A percentile compares a stretch with the other conserved stretches of the same genome.
Conservation (phyloP, 2,329 filamentous ascomycete species). For the Chaetomiaceae sp. region DNA sequence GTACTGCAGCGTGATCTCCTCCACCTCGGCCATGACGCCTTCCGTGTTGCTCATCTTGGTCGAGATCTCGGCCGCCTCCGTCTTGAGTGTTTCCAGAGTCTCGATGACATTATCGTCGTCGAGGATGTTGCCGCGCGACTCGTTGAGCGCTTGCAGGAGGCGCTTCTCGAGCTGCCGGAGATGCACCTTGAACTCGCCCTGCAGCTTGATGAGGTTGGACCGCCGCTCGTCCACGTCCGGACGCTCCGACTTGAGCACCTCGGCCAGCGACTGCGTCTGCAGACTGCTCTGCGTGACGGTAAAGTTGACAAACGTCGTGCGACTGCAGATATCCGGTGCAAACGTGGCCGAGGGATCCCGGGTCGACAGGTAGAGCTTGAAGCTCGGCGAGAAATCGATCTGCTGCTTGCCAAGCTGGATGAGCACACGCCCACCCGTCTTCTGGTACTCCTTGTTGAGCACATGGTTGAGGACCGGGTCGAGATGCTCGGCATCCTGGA, state of each 20-base stretch:
- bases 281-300: conserved; percentile 98
- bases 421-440: conserved; percentile 93
- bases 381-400: conserved; percentile 96
- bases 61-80: conserved; percentile 92
- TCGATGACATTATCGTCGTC: conserved; percentile 98
- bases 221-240: conserved; percentile 95
- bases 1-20: conserved; percentile 92
- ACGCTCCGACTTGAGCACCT: conserved; percentile 94
- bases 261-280: conserved; percentile 95
- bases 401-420: conserved; percentile 98
- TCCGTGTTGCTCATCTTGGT: conserved; percentile 95
- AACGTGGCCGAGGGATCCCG: conserved; percentile 94
- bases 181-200: conserved; percentile 99
- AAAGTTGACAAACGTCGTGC: conserved; percentile 99
- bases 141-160: conserved; percentile 89
- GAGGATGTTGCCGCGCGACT: conserved; percentile 94
- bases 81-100: conserved; percentile 95
- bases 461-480: conserved; percentile 98
- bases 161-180: conserved; percentile 92
- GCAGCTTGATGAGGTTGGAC: conserved; percentile 96
- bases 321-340: conserved; percentile 93
- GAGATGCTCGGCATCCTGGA: conserved; percentile 95
- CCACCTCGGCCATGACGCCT: conserved; percentile 96
- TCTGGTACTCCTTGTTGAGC: conserved; percentile 98
- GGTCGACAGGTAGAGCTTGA: conserved; percentile 92